phyloP scores from a whole-genome alignment of 805 yeast species.

The Candida piceae region DNA sequence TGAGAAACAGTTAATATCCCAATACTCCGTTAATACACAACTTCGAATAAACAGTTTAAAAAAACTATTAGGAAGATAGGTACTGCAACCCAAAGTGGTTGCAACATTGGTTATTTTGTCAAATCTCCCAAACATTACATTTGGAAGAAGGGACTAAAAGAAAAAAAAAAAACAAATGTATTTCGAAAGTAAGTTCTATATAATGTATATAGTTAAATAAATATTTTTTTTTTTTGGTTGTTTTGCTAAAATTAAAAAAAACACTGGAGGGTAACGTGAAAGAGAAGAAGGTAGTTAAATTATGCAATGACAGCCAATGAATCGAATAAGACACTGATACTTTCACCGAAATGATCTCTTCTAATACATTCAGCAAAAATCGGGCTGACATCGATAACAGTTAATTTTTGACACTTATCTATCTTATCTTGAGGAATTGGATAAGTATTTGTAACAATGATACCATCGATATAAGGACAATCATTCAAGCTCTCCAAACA shows the following conservation, averaged over 20 bases:
- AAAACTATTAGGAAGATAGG: conserved; percentile 27
- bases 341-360: conserved; percentile 98
- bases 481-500: conserved; percentile 76
- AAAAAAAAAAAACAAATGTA: not conserved
- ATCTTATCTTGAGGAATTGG: conserved; percentile 70
- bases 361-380: conserved; percentile 97
- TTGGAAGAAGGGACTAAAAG: conserved; percentile 11
- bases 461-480: conserved; percentile 79
- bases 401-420: conserved; percentile 60
- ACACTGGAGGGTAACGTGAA: no score
- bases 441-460: conserved; percentile 94
- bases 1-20: conserved; percentile 40
- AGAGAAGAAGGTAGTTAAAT: no score
- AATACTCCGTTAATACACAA: conserved; percentile 57
- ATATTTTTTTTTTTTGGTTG: not conserved
- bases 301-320: conserved; percentile 70
- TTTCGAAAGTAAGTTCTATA: no score
- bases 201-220: not conserved
- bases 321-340: conserved; percentile 88
- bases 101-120: conserved; percentile 42
- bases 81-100: conserved; percentile 49
- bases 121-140: not conserved
- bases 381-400: conserved; percentile 87
- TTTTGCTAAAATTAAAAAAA: no score
- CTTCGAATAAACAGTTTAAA: conserved; percentile 16